Evolutionary conservation across 352 stramenopile genomes (phyloP).

Genomic region (Phytophthora macrochlamydospora): DNA sequence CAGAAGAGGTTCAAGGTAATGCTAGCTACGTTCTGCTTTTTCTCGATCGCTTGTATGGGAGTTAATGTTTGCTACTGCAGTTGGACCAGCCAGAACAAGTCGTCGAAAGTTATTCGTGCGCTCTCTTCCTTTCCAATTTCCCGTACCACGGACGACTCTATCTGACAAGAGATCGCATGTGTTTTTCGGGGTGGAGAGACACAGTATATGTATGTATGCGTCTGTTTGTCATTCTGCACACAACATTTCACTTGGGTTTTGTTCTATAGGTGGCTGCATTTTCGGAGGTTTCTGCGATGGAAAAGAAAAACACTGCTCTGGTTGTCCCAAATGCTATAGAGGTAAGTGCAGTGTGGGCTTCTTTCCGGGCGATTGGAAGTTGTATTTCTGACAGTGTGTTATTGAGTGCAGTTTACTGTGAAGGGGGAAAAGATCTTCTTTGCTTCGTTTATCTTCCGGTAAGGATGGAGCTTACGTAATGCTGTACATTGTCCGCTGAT

Average conservation of each 20-base stretch:
- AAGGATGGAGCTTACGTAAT: constrained; percentile 8
- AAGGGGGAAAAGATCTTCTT: constrained; percentile 81
- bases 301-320: constrained; percentile 87
- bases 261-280: constrained; percentile 67
- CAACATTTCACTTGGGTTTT: not conserved
- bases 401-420: constrained; percentile 49
- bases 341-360: constrained; percentile 31
- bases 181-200: constrained; percentile 84
- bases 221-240: not conserved
- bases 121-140: constrained; percentile 81
- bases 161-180: constrained; percentile 74
- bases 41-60: not conserved
- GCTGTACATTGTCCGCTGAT: not conserved
- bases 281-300: constrained; percentile 70
- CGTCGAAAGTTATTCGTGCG: constrained; percentile 85
- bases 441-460: constrained; percentile 86
- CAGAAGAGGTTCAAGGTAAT: constrained; percentile 85
- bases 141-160: constrained; percentile 83
- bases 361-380: too few species aligned
- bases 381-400: too few species aligned
- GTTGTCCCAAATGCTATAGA: constrained; percentile 89
- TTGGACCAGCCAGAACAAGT: constrained; percentile 76
- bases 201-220: constrained; percentile 67
- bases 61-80: constrained; percentile 19
- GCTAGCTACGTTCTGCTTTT: constrained; percentile 4